phyloP scores from a whole-genome alignment of 305 asterid genomes.

The Fraxinus angustifolia region DNA sequence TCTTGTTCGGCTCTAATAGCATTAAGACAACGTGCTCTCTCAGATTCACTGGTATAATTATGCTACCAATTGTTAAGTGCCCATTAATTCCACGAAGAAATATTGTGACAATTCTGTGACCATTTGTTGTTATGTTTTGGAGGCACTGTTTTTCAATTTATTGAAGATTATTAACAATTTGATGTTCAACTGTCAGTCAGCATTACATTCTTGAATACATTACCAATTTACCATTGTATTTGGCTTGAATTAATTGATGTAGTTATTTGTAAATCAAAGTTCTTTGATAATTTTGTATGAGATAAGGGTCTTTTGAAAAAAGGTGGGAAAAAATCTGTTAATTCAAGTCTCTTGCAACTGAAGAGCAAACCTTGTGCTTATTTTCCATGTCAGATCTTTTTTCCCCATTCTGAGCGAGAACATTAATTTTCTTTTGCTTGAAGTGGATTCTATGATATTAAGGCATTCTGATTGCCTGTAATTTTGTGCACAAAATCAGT shows the following conservation, averaged over 20 bases:
- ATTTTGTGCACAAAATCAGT: neutral
- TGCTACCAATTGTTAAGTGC: neutral
- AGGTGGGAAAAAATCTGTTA: too few species aligned
- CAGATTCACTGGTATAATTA: neutral
- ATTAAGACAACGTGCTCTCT: neutral
- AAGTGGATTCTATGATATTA: neutral
- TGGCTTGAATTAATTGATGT: too few species aligned
- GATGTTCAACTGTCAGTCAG: neutral
- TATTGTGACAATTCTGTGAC: neutral
- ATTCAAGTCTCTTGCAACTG: too few species aligned
- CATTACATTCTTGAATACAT: neutral
- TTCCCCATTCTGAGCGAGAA: neutral
- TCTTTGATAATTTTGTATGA: too few species aligned
- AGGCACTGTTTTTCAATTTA: neutral
- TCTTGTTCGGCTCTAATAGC: neutral
- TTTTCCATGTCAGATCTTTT: neutral
- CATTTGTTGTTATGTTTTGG: neutral
- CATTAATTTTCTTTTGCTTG: neutral
- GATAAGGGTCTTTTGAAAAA: too few species aligned
- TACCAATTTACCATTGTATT: too few species aligned
- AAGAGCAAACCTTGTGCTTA: neutral
- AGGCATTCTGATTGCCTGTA: neutral
- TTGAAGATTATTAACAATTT: neutral
- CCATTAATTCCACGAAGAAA: neutral
- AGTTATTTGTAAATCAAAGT: too few species aligned